phyloP scores from a whole-genome alignment of 176 grass and related monocot species.

The Musa troglodytarum region DNA sequence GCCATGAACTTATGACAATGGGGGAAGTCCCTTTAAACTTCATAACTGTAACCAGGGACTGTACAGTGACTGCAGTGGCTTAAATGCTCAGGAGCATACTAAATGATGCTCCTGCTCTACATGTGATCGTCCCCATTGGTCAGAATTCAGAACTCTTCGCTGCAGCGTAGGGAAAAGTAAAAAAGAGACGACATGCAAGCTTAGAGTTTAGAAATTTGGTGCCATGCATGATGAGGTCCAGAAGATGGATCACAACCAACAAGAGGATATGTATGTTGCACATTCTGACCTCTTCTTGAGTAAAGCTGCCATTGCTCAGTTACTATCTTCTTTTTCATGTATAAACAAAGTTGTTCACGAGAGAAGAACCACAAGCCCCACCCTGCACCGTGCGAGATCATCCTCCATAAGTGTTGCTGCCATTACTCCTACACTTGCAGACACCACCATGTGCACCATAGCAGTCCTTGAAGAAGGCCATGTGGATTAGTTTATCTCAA shows the following conservation, averaged over 20 bases:
- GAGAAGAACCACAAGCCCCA: too few relatives aligned
- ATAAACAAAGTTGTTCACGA: too few relatives aligned
- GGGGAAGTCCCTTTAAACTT: conserved; percentile 3
- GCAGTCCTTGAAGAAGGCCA: neutral
- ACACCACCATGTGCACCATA: conserved; percentile 2
- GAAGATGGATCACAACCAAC: too few relatives aligned
- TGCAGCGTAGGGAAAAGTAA: neutral
- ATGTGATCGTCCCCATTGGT: conserved; percentile 11
- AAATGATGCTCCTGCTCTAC: conserved; percentile 8
- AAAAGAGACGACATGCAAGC: neutral
- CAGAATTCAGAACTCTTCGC: neutral
- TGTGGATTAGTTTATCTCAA: neutral
- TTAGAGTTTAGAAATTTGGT: neutral
- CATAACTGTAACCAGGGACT: neutral
- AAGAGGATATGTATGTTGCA: too few relatives aligned
- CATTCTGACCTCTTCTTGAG: too few relatives aligned
- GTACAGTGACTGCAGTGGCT: conserved; percentile 3
- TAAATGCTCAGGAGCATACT: conserved; percentile 22
- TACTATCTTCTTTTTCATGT: too few relatives aligned
- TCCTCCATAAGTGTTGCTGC: neutral
- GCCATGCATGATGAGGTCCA: too few relatives aligned
- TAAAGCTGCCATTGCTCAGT: too few relatives aligned
- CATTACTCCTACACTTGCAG: neutral
- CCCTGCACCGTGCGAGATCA: too few relatives aligned
- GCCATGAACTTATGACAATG: conserved; percentile 3